These are phyloP conservation scores for Aurantiochytrium sp. DNA, from an alignment of 108 stramenopile genomes.

Conservation along the genomic window DNA sequence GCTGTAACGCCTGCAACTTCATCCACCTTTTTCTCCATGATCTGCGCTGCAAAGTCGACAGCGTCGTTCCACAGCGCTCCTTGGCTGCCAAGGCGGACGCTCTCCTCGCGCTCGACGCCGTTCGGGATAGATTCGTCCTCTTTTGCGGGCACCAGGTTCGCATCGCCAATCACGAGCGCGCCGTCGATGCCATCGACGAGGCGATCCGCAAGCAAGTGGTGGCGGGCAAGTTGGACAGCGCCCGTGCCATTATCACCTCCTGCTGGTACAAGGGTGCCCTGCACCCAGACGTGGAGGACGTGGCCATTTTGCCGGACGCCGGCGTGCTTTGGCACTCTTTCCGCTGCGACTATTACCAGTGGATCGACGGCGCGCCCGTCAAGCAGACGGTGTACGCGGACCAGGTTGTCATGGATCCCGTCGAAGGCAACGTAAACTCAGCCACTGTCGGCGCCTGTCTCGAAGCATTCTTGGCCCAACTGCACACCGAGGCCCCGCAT, in stretches of 20 bases:
- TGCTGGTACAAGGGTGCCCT: neutral
- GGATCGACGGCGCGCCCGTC: neutral
- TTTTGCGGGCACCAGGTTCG: neutral
- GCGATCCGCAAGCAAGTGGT: neutral
- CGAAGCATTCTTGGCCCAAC: neutral
- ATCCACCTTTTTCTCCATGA: neutral
- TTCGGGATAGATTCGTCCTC: neutral
- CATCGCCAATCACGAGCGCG: neutral
- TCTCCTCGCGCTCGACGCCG: neutral
- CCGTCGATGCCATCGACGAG: neutral
- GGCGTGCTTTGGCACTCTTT: neutral
- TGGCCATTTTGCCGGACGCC: neutral
- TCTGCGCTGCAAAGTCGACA: neutral
- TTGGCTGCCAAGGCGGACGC: neutral
- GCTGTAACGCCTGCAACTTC: neutral
- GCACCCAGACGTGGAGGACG: neutral
- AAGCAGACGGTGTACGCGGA: neutral
- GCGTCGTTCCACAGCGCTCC: neutral
- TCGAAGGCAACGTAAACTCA: neutral
- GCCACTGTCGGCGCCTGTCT: neutral
- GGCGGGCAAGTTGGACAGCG: neutral
- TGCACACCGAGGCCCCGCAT: neutral
- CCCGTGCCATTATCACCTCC: neutral
- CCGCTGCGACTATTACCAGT: neutral
- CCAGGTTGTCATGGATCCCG: neutral